Conservation (phyloP, 176 grass and related monocot species). For the Luzula sylvatica region DNA sequence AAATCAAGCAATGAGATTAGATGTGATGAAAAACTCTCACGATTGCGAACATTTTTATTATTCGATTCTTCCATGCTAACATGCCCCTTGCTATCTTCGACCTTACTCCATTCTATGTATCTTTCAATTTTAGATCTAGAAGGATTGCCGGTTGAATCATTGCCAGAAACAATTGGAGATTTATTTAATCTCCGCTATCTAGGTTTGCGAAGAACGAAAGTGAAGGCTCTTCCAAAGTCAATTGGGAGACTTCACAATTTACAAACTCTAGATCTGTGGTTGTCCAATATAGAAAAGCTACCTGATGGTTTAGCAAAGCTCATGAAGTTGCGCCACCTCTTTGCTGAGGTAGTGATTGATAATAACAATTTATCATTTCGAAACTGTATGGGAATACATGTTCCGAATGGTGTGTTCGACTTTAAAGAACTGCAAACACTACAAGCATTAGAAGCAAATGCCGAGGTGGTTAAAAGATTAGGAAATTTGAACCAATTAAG, state of each 20-base stretch:
- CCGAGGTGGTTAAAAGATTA: not conserved
- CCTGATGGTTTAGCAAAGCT: constrained; percentile 2
- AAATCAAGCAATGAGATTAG: not conserved
- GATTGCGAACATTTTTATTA: constrained; percentile 11
- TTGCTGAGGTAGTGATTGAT: not conserved
- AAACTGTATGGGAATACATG: not conserved
- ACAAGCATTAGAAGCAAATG: constrained; percentile 2
- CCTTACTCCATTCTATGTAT: constrained; percentile 1
- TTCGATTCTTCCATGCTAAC: constrained; percentile 1
- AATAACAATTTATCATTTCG: not conserved
- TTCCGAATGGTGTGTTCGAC: constrained; percentile 8
- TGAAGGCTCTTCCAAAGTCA: constrained; percentile 9
- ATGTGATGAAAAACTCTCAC: not conserved
- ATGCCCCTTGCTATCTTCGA: not conserved
- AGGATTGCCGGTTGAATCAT: not conserved
- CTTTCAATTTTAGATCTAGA: constrained; percentile 15
- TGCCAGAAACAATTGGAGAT: constrained; percentile 19
- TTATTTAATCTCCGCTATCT: constrained; percentile 29
- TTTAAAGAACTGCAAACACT: constrained; percentile 22
- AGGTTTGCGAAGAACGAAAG: constrained; percentile 25
- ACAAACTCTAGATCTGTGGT: not conserved
- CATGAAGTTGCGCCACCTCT: constrained; percentile 21
- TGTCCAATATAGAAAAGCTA: not conserved
- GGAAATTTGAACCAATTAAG: constrained; percentile 23
- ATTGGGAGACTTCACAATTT: constrained; percentile 10